Evolutionary conservation across 148 eudicot species (phyloP).

Genomic region (Spergularia bocconei): DNA sequence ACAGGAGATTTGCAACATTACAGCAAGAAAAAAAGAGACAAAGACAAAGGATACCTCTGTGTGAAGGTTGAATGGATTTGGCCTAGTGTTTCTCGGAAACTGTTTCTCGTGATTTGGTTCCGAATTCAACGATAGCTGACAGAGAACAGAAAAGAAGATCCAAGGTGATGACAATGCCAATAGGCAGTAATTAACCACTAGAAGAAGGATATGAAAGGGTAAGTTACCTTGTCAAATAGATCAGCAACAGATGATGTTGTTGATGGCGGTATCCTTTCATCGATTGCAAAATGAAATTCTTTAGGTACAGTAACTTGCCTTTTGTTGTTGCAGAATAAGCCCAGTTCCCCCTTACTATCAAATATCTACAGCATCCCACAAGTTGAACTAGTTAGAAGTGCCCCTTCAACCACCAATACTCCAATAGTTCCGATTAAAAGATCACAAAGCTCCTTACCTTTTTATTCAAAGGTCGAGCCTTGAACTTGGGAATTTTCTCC

Average conservation of each 20-base stretch:
- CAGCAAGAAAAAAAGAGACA: background rate
- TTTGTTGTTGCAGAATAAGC: slow-evolving; percentile 67
- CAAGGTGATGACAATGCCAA: background rate
- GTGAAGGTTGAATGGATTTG: slow-evolving; percentile 77
- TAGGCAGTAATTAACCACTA: background rate
- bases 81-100: slow-evolving; percentile 64
- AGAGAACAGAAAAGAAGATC: background rate
- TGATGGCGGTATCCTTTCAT: slow-evolving; percentile 80
- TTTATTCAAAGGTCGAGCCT: slow-evolving; percentile 89
- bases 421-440: background rate
- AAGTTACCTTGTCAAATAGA: slow-evolving; percentile 78
- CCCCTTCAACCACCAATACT: background rate
- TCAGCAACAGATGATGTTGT: slow-evolving; percentile 41
- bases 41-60: slow-evolving; percentile 60
- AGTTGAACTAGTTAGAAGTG: background rate
- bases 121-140: slow-evolving; percentile 77
- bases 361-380: slow-evolving; percentile 55
- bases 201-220: background rate
- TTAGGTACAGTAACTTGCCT: slow-evolving; percentile 75
- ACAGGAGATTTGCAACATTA: background rate
- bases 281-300: slow-evolving; percentile 84
- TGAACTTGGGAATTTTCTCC: slow-evolving; percentile 79
- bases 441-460: slow-evolving; percentile 43
- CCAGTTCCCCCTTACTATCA: slow-evolving; percentile 90
- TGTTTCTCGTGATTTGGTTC: slow-evolving; percentile 55